Evolutionary conservation across 306 rosid genomes (phyloP).

Genomic region (Quercus alba): DNA sequence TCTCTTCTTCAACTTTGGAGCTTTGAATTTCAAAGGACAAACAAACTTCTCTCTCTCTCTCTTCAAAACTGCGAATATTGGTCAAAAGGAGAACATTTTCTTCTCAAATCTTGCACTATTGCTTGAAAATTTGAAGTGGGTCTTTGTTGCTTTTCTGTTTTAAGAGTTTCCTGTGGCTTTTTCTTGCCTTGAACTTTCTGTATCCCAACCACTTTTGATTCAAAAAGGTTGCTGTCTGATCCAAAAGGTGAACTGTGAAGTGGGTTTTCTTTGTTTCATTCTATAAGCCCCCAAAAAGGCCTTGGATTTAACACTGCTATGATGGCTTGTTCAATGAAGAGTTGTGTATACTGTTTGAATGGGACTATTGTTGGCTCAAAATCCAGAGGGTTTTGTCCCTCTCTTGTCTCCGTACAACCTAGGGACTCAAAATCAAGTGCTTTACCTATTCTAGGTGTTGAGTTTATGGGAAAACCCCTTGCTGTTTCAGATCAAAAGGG

Average conservation of each 20-base stretch:
- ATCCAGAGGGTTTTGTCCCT: slow-evolving; percentile 26
- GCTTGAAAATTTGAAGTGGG: background rate
- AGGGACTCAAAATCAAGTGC: slow-evolving; percentile 25
- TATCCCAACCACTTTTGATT: background rate
- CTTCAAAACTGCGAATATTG: background rate
- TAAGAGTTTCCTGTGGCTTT: background rate
- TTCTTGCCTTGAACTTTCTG: background rate
- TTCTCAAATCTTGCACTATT: slow-evolving; percentile 9
- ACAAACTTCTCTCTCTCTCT: background rate
- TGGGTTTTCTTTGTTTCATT: slow-evolving; percentile 24
- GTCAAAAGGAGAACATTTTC: slow-evolving; percentile 1
- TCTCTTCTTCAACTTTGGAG: background rate
- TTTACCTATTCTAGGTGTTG: slow-evolving; percentile 27
- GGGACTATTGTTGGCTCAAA: slow-evolving; percentile 33
- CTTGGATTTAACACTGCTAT: background rate
- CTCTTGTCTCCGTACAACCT: slow-evolving; percentile 2
- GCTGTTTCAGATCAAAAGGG: slow-evolving; percentile 32
- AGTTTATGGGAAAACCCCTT: slow-evolving; percentile 40
- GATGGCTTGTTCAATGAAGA: slow-evolving; percentile 46
- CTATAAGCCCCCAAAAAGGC: background rate
- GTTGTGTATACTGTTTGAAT: slow-evolving; percentile 29
- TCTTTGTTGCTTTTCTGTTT: background rate
- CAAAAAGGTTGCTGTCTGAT: background rate
- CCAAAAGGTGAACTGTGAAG: slow-evolving; percentile 2
- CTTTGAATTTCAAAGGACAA: background rate